These are phyloP conservation scores for Paxillus ammoniavirescens DNA, from an alignment of 768 basidiomycete genomes.

Conservation along the genomic window DNA sequence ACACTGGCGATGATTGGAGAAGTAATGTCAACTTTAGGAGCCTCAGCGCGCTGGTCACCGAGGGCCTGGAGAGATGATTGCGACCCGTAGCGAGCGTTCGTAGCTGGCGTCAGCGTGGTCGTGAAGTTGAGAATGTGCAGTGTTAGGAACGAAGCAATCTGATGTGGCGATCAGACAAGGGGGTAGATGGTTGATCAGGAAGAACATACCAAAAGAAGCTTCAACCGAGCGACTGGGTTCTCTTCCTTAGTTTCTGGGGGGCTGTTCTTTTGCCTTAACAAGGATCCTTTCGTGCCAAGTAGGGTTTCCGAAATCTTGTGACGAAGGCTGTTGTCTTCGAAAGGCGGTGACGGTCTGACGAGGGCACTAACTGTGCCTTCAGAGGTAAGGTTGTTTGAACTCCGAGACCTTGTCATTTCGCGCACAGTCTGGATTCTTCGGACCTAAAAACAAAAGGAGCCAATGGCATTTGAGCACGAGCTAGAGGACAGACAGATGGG, in stretches of 20 bases:
- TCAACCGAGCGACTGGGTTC: conserved; percentile 84
- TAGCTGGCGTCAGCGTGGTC: conserved; percentile 79
- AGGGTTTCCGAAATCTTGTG: conserved; percentile 29
- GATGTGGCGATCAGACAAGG: conserved; percentile 4
- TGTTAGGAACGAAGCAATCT: conserved; percentile 89
- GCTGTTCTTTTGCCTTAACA: conserved; percentile 43
- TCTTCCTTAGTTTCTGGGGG: conserved; percentile 51
- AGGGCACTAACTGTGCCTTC: conserved; percentile 32
- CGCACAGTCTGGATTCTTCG: conserved; percentile 67
- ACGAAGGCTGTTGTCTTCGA: conserved; percentile 16
- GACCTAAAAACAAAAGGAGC: conserved; percentile 43
- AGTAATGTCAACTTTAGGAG: conserved; percentile 69
- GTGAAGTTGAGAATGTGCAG: conserved; percentile 92
- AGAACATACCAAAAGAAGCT: conserved; percentile 75
- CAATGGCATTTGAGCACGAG: conserved; percentile 5
- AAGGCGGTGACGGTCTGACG: conserved; percentile 20
- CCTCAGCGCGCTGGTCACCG: conserved; percentile 17
- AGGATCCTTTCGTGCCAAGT: conserved; percentile 51
- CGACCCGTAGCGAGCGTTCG: conserved; percentile 44
- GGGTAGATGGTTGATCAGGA: not conserved
- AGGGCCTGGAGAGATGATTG: conserved; percentile 14
- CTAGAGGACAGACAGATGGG: conserved; percentile 10
- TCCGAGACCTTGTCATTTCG: conserved; percentile 41
- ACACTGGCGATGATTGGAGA: conserved; percentile 57
- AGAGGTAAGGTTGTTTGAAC: conserved; percentile 24